These are phyloP conservation scores for Neurospora sp. DNA, from an alignment of 2,329 filamentous ascomycete genomes.

Conservation along the genomic window DNA sequence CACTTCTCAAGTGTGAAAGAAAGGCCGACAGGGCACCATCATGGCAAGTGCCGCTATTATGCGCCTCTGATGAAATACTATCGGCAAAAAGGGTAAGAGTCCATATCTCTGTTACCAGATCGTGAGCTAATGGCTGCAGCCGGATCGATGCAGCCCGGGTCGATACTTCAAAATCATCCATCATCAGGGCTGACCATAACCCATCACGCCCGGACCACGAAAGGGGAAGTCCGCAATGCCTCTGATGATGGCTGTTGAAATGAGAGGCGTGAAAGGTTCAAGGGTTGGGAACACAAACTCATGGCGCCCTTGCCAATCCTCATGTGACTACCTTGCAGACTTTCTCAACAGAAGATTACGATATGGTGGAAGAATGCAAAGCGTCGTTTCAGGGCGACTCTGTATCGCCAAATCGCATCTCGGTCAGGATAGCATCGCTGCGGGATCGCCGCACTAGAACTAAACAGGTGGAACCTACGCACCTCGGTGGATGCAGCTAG, in stretches of 20 bases:
- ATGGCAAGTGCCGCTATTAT: neutral
- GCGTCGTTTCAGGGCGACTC: neutral
- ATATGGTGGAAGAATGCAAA: neutral
- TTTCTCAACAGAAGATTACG: neutral
- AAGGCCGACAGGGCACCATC: neutral
- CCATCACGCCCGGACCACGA: neutral
- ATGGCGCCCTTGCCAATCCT: neutral
- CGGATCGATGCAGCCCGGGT: neutral
- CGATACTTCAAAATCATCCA: neutral
- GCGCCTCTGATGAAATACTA: neutral
- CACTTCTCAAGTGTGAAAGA: neutral
- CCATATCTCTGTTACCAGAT: neutral
- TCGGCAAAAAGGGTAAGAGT: neutral
- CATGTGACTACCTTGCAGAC: neutral
- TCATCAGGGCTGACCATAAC: neutral
- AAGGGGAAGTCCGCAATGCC: constrained; percentile 11
- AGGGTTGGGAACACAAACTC: neutral
- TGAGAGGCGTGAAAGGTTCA: neutral
- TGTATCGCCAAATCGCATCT: neutral
- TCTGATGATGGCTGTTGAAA: neutral
- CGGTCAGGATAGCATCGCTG: neutral
- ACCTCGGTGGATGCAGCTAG: neutral
- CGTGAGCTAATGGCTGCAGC: neutral
- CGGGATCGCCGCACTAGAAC: neutral
- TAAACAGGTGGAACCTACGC: neutral